phyloP scores from a whole-genome alignment of 306 rosid genomes.

The Begonia masoniana region DNA sequence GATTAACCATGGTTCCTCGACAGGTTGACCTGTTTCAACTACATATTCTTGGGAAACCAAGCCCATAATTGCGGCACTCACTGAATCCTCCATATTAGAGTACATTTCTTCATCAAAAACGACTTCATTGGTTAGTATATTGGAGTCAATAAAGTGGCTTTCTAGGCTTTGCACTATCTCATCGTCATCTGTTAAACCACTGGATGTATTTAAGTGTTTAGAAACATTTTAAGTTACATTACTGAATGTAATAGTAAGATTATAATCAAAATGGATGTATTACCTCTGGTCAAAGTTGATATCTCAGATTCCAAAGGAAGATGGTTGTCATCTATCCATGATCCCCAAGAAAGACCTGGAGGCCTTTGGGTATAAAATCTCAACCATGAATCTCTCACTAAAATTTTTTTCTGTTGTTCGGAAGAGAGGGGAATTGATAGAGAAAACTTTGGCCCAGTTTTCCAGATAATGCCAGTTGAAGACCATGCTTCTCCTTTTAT shows the following conservation, averaged over 20 bases:
- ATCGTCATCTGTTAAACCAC: conserved; percentile 90
- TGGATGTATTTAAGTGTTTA: conserved; percentile 99
- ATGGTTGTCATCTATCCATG: conserved; percentile 59
- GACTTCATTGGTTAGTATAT: conserved; percentile 15
- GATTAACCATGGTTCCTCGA: conserved; percentile 90
- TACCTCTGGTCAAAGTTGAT: conserved; percentile 49
- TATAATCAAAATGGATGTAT: conserved; percentile 21
- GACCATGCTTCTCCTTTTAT: conserved; percentile 51
- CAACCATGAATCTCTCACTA: conserved; percentile 77
- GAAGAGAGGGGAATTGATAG: conserved; percentile 49
- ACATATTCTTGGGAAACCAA: conserved; percentile 22
- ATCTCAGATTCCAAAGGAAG: conserved; percentile 30
- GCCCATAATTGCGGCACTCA: conserved; percentile 13
- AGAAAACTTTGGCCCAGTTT: conserved; percentile 83
- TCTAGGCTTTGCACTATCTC: conserved; percentile 27
- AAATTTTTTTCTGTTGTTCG: conserved; percentile 28
- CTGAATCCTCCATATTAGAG: conserved; percentile 22
- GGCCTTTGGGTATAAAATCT: conserved; percentile 33
- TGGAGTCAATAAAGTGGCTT: conserved; percentile 30
- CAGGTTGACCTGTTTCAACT: conserved; percentile 47
- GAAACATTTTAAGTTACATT: conserved; percentile 47
- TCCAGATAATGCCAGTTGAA: conserved; percentile 56
- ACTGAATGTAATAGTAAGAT: conserved; percentile 10
- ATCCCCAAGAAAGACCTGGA: conserved; percentile 29
- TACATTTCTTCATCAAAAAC: conserved; percentile 26